These are phyloP conservation scores for Colletotrichum tanaceti DNA, from an alignment of 2,329 filamentous ascomycete species.

Conservation along the genomic window DNA sequence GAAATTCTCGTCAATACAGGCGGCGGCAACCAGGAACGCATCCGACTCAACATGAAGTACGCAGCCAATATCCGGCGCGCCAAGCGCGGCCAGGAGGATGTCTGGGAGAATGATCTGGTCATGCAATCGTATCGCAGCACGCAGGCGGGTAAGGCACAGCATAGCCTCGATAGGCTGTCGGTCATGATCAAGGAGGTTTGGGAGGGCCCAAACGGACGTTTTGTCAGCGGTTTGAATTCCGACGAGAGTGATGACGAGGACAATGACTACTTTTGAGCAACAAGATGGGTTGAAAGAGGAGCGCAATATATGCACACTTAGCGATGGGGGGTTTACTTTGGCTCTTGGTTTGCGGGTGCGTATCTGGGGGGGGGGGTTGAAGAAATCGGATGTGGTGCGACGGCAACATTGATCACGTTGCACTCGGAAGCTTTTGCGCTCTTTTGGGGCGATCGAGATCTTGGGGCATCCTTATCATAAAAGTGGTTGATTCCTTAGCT, in stretches of 20 bases:
- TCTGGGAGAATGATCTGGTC: conserved; percentile 42
- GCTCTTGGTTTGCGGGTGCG: not conserved
- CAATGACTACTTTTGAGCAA: not conserved
- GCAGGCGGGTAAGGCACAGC: conserved; percentile 35
- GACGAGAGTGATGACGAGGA: conserved; percentile 28
- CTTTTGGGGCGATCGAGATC: not conserved
- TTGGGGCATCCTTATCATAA: not conserved
- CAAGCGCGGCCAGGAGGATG: conserved; percentile 30
- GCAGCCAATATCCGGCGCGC: conserved; percentile 28
- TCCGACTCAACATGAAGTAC: conserved; percentile 35
- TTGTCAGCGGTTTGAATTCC: conserved; percentile 25
- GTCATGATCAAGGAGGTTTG: conserved; percentile 30
- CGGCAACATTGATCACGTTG: not conserved
- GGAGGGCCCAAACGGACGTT: conserved; percentile 19
- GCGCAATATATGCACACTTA: not conserved
- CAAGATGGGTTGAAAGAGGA: not conserved
- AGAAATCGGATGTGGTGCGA: not conserved
- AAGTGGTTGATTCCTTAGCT: not conserved
- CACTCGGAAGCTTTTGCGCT: too few species aligned
- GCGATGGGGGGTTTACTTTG: not conserved
- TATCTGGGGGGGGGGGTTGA: not conserved
- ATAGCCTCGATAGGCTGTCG: conserved; percentile 25
- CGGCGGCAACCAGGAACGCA: conserved; percentile 9
- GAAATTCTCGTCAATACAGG: conserved; percentile 50
- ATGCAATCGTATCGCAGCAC: conserved; percentile 39